Evolutionary conservation across 108 stramenopile genomes (phyloP), one percentile per base, ranked within the genome.

Genomic region (Pseudonitzschia delicatissima): DNA sequence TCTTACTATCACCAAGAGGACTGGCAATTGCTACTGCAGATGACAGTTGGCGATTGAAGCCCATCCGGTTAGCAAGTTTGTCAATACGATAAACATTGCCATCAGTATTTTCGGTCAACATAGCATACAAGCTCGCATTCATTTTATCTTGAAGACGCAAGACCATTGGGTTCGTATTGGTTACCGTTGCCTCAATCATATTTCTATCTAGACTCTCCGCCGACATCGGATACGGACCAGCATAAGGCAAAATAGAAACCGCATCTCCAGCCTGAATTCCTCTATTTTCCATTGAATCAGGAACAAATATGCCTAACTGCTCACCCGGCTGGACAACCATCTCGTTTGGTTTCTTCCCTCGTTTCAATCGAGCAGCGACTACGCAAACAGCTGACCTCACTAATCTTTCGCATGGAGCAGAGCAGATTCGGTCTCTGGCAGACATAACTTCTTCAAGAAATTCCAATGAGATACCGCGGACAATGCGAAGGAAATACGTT

Each of bases 41-140:
- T 25, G 89, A 64, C 13, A 95, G 86, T 60, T 95, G 94, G 15
- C 94, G 89, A 50, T 92, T 95, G 68, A 91, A 95, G 23, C 91
- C 94, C 94, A 95, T 95, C 2, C 94, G 77, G 67, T 95, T 95
- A 57, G 94, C 94, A 45, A 95, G 86, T 51, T 90, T 95, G 83
- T 95, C 94, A 61, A 95, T 85, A 13, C 94, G 81, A 55, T 95
- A 95, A 6, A 93, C 87, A 61, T 95, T 95, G 5, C 87, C 90
- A 25, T 87, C 86, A 12, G 82, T 68, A 28, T 73, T 55, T 21
- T 95, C 94, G 15, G 81, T 85, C 26, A 95, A 68, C 84, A 87
- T 82, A 12, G 79, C 78, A 52, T 90, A 75, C 57, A 95, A 68
- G 21, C 77, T 75, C 9, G 83, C 44, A 68, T 95, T 95, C 44